These are phyloP conservation scores for Sanghuangporus baumii DNA, from an alignment of 1,284 basidiomycete species.

Conservation along the genomic window DNA sequence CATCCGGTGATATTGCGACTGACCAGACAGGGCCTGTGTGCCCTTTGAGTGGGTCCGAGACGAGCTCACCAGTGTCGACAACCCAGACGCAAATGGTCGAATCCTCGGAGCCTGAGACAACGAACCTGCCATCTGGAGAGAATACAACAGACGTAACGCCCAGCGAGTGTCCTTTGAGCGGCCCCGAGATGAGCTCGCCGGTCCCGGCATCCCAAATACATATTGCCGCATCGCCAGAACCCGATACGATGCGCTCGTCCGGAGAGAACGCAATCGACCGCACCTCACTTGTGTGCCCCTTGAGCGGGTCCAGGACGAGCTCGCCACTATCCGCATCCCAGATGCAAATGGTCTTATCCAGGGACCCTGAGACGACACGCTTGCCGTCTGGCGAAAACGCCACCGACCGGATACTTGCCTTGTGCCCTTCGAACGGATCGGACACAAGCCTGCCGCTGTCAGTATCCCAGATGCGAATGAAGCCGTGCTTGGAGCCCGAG, in stretches of 20 bases:
- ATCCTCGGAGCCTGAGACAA: background rate
- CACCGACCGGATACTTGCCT: background rate
- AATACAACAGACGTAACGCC: background rate
- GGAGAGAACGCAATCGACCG: conserved; percentile 14
- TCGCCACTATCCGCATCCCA: conserved; percentile 14
- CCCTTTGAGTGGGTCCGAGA: conserved; percentile 26
- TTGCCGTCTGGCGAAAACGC: conserved; percentile 9
- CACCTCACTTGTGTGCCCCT: conserved; percentile 8
- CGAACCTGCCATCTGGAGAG: conserved; percentile 6
- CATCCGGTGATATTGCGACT: conserved; percentile 36
- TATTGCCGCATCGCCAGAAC: conserved; percentile 13
- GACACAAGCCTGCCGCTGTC: background rate
- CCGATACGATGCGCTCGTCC: conserved; percentile 10
- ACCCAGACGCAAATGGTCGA: background rate
- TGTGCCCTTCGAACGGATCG: background rate
- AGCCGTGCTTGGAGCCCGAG: conserved; percentile 14
- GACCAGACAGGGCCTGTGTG: conserved; percentile 39
- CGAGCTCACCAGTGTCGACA: conserved; percentile 19
- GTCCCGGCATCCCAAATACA: conserved; percentile 13
- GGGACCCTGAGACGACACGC: conserved; percentile 11
- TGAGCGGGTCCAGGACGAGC: background rate
- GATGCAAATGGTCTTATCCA: conserved; percentile 4
- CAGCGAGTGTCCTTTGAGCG: background rate
- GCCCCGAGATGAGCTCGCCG: background rate
- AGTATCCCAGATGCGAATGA: conserved; percentile 19